These are phyloP conservation scores for Dalbergia cultrata DNA, from an alignment of 306 rosid species.

Conservation along the genomic window DNA sequence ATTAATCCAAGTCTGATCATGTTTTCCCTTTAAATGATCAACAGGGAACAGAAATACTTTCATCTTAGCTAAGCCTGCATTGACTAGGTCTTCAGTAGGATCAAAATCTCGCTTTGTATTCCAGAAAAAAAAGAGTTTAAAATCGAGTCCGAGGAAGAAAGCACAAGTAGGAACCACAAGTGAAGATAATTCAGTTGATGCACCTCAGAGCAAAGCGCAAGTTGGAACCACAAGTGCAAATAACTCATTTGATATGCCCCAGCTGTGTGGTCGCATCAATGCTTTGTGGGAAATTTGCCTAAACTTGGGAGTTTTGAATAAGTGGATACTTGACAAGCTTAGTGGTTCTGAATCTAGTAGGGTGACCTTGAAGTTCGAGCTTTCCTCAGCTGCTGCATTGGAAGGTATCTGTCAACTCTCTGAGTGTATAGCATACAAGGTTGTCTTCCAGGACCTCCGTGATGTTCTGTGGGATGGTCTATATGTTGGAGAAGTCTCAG, in stretches of 20 bases:
- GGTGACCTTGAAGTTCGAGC: slow-evolving; percentile 70
- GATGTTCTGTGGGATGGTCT: slow-evolving; percentile 85
- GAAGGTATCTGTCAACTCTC: slow-evolving; percentile 87
- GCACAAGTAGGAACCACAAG: slow-evolving; percentile 65
- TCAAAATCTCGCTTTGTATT: slow-evolving; percentile 77
- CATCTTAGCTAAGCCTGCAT: slow-evolving; percentile 75
- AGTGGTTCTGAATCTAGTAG: slow-evolving; percentile 57
- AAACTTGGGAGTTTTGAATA: slow-evolving; percentile 76
- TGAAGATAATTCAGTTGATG: slow-evolving; percentile 60
- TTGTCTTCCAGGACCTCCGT: slow-evolving; percentile 71
- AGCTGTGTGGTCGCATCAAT: slow-evolving; percentile 82
- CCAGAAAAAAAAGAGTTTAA: slow-evolving; percentile 73
- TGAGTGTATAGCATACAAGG: slow-evolving; percentile 75
- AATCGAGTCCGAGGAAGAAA: slow-evolving; percentile 63
- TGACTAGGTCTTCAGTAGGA: slow-evolving; percentile 86
- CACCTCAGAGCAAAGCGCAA: too few relatives aligned
- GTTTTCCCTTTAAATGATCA: slow-evolving; percentile 46
- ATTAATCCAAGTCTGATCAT: slow-evolving; percentile 35
- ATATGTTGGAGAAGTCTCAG: slow-evolving; percentile 71
- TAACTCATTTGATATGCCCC: slow-evolving; percentile 46
- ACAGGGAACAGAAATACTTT: slow-evolving; percentile 73
- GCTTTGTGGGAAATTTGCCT: slow-evolving; percentile 81
- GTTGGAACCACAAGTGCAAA: too few relatives aligned
- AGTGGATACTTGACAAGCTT: slow-evolving; percentile 70
- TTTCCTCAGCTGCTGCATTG: slow-evolving; percentile 64